Percentiles rank a stretch among this genome's conserved stretches.
Conservation (phyloP, 345 rosid genomes). For the Iberis pinnata region DNA sequence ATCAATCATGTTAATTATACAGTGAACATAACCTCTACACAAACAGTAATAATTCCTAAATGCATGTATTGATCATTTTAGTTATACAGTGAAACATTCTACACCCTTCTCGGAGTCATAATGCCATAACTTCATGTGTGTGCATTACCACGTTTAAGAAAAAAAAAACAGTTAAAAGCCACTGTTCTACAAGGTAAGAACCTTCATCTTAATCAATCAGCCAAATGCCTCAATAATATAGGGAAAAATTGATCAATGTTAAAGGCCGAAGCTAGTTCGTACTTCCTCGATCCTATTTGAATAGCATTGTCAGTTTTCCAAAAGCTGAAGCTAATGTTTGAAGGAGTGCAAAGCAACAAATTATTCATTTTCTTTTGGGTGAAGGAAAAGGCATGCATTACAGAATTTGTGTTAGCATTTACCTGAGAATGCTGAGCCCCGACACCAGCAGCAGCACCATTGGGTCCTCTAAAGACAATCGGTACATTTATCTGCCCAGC, state of each 20-base stretch:
- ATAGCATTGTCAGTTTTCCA: neutral
- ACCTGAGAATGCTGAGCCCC: constrained; percentile 98
- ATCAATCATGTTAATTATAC: no score
- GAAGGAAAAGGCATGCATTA: neutral
- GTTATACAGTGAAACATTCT: neutral
- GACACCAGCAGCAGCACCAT: constrained; percentile 98
- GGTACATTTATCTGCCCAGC: constrained; percentile 76
- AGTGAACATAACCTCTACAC: no score
- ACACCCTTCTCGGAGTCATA: neutral
- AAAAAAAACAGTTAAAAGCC: neutral
- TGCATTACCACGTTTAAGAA: neutral
- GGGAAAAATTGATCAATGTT: neutral
- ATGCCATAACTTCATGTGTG: neutral
- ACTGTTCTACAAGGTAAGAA: neutral
- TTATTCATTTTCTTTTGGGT: neutral
- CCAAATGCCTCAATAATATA: neutral
- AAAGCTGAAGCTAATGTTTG: neutral
- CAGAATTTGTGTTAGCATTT: constrained; percentile 6
- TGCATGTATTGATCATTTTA: neutral
- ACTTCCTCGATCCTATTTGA: constrained; percentile 5
- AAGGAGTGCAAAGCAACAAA: constrained; percentile 6
- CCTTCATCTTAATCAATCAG: neutral
- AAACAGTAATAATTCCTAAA: no score
- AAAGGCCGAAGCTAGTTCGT: neutral
- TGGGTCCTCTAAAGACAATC: constrained; percentile 91